Conservation (phyloP, 495 filamentous ascomycete genomes). For the Chaetomidium leptoderma region DNA sequence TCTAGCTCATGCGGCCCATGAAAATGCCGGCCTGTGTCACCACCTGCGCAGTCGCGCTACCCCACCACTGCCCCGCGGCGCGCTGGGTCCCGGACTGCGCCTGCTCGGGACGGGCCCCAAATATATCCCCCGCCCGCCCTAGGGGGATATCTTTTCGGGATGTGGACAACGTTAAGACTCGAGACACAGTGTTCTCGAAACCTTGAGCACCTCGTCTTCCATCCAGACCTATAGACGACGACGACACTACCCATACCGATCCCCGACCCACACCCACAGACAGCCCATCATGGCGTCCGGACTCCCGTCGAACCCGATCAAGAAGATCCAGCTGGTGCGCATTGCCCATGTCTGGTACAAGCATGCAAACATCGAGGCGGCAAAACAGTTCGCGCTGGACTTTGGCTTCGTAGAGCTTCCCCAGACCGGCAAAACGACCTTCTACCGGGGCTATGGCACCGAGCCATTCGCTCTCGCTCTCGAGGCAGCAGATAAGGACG, state of each 20-base stretch:
- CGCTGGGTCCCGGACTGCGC: not conserved
- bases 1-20: not conserved
- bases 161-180: not conserved
- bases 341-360: conserved; percentile 57
- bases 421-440: conserved; percentile 46
- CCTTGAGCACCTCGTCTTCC: not conserved
- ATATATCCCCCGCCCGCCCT: conserved; percentile 15
- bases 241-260: not conserved
- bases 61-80: conserved; percentile 21
- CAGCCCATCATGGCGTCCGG: conserved; percentile 26
- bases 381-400: conserved; percentile 49
- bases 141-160: not conserved
- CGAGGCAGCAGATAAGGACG: conserved; percentile 42
- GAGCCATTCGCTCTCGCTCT: conserved; percentile 56
- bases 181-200: not conserved
- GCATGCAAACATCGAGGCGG: conserved; percentile 47
- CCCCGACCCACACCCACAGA: not conserved
- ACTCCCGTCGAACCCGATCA: conserved; percentile 23
- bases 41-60: conserved; percentile 6
- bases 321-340: conserved; percentile 51
- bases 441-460: conserved; percentile 57
- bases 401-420: conserved; percentile 54
- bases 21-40: conserved; percentile 17
- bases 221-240: not conserved
- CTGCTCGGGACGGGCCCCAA: conserved; percentile 8